A percentile compares a stretch with the other conserved stretches of the same genome.
Conservation (phyloP, 208 protist species). For the Leishmania aethiopica region DNA sequence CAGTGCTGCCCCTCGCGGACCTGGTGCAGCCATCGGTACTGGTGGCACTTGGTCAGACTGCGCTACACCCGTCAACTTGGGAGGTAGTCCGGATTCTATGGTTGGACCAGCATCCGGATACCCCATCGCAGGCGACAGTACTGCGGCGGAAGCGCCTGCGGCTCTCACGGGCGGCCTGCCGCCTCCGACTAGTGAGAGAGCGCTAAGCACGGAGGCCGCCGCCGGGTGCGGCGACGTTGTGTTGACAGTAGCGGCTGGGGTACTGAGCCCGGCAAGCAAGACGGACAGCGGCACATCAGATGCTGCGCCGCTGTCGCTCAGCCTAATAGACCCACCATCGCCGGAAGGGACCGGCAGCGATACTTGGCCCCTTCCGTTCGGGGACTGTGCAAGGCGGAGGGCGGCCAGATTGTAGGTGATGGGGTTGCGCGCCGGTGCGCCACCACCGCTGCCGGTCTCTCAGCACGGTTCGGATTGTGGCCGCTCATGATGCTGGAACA, state of each 20-base stretch:
- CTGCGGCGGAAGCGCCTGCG: neutral
- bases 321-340: neutral
- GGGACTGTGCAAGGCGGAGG: conserved; percentile 22
- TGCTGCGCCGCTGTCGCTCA: neutral
- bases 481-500: conserved; percentile 2
- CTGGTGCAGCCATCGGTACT: neutral
- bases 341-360: neutral
- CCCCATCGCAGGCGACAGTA: neutral
- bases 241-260: neutral
- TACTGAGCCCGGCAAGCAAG: conserved; percentile 1
- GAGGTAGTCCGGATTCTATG: neutral
- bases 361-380: neutral
- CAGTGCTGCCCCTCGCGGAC: neutral
- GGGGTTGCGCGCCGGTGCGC: conserved; percentile 15
- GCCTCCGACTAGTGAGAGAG: neutral
- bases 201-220: neutral
- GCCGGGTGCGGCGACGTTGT: neutral
- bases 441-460: neutral
- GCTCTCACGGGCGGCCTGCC: neutral
- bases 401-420: conserved; percentile 33
- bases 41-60: neutral
- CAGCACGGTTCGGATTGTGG: neutral
- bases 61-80: neutral
- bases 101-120: neutral
- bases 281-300: conserved; percentile 8